Evolutionary conservation across 805 yeast genomes (phyloP), one percentile per base, ranked within the genome.

Genomic region (Wickerhamiella allomyrinae): DNA sequence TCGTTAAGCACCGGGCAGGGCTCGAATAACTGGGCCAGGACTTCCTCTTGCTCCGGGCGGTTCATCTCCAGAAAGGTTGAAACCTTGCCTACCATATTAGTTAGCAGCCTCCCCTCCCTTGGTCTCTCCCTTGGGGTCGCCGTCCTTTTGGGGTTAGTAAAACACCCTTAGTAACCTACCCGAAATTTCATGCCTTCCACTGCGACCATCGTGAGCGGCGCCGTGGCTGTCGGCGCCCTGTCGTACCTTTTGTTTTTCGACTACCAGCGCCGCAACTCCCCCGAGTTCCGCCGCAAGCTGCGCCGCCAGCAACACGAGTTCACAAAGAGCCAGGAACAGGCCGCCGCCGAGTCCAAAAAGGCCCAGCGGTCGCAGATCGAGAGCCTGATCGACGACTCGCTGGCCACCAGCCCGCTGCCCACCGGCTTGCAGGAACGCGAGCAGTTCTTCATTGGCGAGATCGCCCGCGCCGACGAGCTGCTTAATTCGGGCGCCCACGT

Each of bases 221-320:
- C 52, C 21, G 46, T 55, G 34, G 54, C 57, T 17, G 52, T 47
- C 21, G 48, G 59, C 33, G 62, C 58, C 29, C 62, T 62, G 19
- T 51, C 64, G 14, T 89, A 91, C 65, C 83, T 89, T 43, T 67
- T 76, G 29, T 91, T 84, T 68, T 93, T 93, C 57, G 99, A 91
- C 66, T 82, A 86, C 69, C 72, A 73, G 64, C 84, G 98, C 66
- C 82, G 97, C 66, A 69, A 70, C 63, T 76, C 80, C 44, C 62
- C 81, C 17, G 81, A 74, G 44, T 93, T 91, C 71, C 82, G 98
- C 70, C 77, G 73, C 56, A 59, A 72, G 37, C 70, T 91, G 56
- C 74, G 74, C 57, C 76, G 74, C 60, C 70, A 72, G 57, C 71
- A 77, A 44, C 72, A 70, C 55, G 69, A 72, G 54, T 81, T 79